Conservation (phyloP, 1,139 yeast species). For the Kurtzmaniella quercitrusa region DNA sequence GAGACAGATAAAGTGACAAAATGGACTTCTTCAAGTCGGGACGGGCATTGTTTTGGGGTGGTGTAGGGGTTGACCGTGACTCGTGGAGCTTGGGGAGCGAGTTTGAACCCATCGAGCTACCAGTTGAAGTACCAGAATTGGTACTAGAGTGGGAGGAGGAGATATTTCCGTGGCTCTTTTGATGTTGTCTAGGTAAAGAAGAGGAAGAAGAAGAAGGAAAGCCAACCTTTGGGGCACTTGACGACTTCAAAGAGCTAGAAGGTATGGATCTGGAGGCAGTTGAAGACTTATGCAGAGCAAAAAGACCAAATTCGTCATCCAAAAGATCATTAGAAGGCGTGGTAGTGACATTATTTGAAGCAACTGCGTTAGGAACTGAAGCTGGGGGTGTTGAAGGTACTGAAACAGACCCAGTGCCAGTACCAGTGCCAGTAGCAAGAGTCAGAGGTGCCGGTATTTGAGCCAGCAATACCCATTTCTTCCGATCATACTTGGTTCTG, state of each 20-base stretch:
- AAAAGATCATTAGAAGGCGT: conserved; percentile 8
- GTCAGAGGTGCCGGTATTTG: conserved; percentile 58
- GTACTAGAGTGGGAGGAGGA: background rate
- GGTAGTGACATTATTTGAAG: background rate
- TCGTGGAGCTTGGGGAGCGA: conserved; percentile 4
- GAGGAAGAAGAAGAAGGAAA: background rate
- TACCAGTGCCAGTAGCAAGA: conserved; percentile 13
- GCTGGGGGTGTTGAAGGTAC: conserved; percentile 3
- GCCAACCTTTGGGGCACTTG: background rate
- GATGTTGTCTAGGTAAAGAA: background rate
- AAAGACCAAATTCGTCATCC: conserved; percentile 43
- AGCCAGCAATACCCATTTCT: conserved; percentile 68
- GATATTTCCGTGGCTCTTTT: background rate
- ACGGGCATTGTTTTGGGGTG: conserved; percentile 21
- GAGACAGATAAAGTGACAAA: conserved; percentile 79
- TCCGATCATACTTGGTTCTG: conserved; percentile 84
- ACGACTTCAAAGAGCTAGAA: background rate
- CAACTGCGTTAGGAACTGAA: background rate
- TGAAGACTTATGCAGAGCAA: conserved; percentile 19
- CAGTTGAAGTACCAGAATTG: background rate
- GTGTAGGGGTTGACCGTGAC: conserved; percentile 8
- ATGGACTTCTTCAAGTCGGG: conserved; percentile 86
- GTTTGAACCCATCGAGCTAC: background rate
- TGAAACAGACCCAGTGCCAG: conserved; percentile 6
- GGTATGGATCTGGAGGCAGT: background rate